phyloP scores from a whole-genome alignment of 2,329 filamentous ascomycete genomes.

The Pyrenochaeta sp. region DNA sequence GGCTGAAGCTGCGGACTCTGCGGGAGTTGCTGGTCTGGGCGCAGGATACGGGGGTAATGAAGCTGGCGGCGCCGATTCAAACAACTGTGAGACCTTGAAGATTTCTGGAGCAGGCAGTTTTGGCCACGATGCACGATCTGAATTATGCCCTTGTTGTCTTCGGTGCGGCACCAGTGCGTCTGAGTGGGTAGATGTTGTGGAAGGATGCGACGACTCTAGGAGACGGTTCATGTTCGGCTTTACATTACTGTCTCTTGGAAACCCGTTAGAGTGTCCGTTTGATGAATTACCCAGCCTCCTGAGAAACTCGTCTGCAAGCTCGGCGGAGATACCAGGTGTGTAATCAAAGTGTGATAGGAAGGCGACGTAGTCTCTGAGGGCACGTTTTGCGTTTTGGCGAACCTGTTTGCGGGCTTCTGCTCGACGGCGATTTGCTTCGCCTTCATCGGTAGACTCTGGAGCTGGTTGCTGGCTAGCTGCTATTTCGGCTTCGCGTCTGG shows the following conservation, averaged over 20 bases:
- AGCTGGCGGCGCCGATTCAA: slow-evolving; percentile 70
- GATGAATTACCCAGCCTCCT: slow-evolving; percentile 33
- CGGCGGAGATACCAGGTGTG: slow-evolving; percentile 71
- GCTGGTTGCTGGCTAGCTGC: slow-evolving; percentile 36
- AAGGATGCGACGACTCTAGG: slow-evolving; percentile 29
- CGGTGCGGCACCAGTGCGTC: slow-evolving; percentile 57
- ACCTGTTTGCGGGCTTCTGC: slow-evolving; percentile 72
- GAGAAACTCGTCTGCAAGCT: slow-evolving; percentile 64
- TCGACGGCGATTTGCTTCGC: slow-evolving; percentile 56
- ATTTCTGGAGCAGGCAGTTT: slow-evolving; percentile 59
- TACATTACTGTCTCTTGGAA: slow-evolving; percentile 20
- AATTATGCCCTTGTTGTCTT: slow-evolving; percentile 32
- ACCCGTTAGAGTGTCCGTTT: slow-evolving; percentile 17
- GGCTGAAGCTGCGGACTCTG: slow-evolving; percentile 33
- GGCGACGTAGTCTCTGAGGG: slow-evolving; percentile 74
- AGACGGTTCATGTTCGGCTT: slow-evolving; percentile 32
- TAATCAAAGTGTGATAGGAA: slow-evolving; percentile 81
- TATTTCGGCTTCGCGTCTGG: slow-evolving; percentile 28
- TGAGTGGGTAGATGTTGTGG: slow-evolving; percentile 32
- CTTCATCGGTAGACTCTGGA: slow-evolving; percentile 54
- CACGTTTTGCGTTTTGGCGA: slow-evolving; percentile 76
- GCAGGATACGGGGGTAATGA: slow-evolving; percentile 72
- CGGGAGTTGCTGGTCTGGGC: slow-evolving; percentile 40
- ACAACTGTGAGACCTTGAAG: slow-evolving; percentile 70
- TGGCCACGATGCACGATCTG: slow-evolving; percentile 51